Evolutionary conservation across 116 monocot species (phyloP).

Genomic region (Papilionanthe hybrid): DNA sequence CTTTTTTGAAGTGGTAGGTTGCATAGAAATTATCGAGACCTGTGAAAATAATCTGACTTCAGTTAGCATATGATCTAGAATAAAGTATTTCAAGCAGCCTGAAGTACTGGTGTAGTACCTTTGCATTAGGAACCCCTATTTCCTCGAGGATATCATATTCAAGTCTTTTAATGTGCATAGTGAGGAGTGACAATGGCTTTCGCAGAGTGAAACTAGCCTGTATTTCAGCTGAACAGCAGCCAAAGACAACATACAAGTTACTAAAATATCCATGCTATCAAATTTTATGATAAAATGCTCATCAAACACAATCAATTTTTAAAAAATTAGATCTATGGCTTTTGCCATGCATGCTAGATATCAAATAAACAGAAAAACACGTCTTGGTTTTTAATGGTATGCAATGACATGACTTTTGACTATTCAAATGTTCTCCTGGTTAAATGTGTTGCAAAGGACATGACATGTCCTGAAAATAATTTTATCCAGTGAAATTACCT

Average conservation of each 20-base stretch:
- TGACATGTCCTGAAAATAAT: no score
- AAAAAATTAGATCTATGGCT: not conserved
- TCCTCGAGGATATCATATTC: constrained; percentile 68
- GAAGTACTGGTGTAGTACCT: constrained; percentile 24
- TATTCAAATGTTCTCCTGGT: not conserved
- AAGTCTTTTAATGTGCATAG: constrained; percentile 27
- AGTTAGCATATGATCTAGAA: not conserved
- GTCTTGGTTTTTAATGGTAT: not conserved
- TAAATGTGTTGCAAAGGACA: not conserved
- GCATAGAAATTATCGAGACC: constrained; percentile 63
- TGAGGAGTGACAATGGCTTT: constrained; percentile 39
- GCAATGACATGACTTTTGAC: not conserved
- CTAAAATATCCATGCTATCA: not conserved
- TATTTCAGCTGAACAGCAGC: constrained; percentile 53
- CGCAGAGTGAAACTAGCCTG: constrained; percentile 49
- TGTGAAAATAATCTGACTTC: constrained; percentile 15
- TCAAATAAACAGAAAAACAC: not conserved
- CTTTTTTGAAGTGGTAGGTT: constrained; percentile 26
- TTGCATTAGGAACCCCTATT: constrained; percentile 59
- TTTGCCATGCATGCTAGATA: not conserved
- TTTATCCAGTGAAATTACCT: no score
- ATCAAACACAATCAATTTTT: not conserved
- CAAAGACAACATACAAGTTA: constrained; percentile 1
- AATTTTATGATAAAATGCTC: not conserved
- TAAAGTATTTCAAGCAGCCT: not conserved